phyloP scores from a whole-genome alignment of 2,329 filamentous ascomycete species.

The Knufia petricola region DNA sequence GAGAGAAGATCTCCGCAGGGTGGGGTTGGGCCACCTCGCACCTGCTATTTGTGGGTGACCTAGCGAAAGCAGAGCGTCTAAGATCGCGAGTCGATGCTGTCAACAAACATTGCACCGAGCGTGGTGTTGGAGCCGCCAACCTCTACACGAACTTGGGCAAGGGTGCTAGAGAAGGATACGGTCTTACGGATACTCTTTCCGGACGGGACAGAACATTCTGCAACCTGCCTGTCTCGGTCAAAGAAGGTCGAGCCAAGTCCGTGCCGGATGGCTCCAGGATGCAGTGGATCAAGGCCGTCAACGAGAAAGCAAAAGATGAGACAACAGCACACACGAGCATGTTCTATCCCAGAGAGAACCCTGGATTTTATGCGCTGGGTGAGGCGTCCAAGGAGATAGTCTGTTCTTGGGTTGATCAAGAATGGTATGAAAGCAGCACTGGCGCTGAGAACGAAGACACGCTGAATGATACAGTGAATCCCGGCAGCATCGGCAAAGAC shows the following conservation, averaged over 20 bases:
- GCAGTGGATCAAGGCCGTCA: slow-evolving; percentile 62
- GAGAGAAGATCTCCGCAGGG: slow-evolving; percentile 67
- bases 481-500: slow-evolving; percentile 10
- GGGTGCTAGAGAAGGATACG: slow-evolving; percentile 44
- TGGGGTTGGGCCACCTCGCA: slow-evolving; percentile 80
- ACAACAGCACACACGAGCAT: slow-evolving; percentile 61
- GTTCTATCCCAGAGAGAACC: slow-evolving; percentile 37
- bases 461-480: slow-evolving; percentile 12
- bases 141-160: slow-evolving; percentile 76
- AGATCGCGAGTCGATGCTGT: slow-evolving; percentile 62
- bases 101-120: slow-evolving; percentile 43
- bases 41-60: slow-evolving; percentile 83
- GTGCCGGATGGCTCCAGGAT: slow-evolving; percentile 31
- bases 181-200: slow-evolving; percentile 40
- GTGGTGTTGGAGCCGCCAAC: slow-evolving; percentile 51
- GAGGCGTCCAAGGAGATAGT: slow-evolving; percentile 31
- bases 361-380: slow-evolving; percentile 34
- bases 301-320: slow-evolving; percentile 72
- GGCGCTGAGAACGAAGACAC: slow-evolving; percentile 17
- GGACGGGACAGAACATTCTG: slow-evolving; percentile 73
- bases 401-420: slow-evolving; percentile 28
- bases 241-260: slow-evolving; percentile 16
- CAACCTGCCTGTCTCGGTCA: slow-evolving; percentile 50
- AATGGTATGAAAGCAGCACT: slow-evolving; percentile 22
- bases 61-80: slow-evolving; percentile 75